phyloP scores from a whole-genome alignment of 2,329 filamentous ascomycete species.

The Penicillium sp. region DNA sequence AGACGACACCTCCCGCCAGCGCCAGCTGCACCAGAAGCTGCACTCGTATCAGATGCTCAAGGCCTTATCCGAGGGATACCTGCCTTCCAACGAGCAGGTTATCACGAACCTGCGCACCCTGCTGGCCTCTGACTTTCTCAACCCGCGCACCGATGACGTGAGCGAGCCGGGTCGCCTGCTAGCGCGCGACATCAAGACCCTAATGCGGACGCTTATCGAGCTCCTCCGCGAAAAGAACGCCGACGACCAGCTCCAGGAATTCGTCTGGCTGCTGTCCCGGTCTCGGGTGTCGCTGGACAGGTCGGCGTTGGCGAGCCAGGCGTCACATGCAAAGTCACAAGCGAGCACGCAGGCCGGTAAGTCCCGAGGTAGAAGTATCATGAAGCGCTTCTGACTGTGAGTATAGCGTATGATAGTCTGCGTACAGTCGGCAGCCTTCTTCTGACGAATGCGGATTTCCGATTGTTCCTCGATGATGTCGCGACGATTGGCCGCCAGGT shows the following conservation, averaged over 20 bases:
- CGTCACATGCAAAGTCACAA: slow-evolving; percentile 59
- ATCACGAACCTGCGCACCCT: slow-evolving; percentile 76
- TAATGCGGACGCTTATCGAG: slow-evolving; percentile 76
- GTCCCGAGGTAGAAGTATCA: neutral
- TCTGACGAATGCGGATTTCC: slow-evolving; percentile 85
- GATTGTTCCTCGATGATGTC: slow-evolving; percentile 77
- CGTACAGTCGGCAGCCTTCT: slow-evolving; percentile 80
- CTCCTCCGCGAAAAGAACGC: slow-evolving; percentile 77
- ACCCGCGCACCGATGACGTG: slow-evolving; percentile 68
- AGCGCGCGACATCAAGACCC: slow-evolving; percentile 66
- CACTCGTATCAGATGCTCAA: slow-evolving; percentile 90
- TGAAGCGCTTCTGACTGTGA: neutral
- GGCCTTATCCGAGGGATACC: slow-evolving; percentile 76
- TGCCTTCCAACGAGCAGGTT: slow-evolving; percentile 85
- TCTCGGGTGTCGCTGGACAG: slow-evolving; percentile 68
- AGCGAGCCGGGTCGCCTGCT: slow-evolving; percentile 74
- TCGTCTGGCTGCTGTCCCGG: slow-evolving; percentile 78
- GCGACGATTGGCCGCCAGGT: slow-evolving; percentile 76
- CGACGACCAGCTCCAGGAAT: slow-evolving; percentile 82
- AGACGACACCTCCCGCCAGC: slow-evolving; percentile 75
- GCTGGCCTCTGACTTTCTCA: slow-evolving; percentile 72
- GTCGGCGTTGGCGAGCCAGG: slow-evolving; percentile 58
- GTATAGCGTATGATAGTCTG: slow-evolving; percentile 70
- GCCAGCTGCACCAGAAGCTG: slow-evolving; percentile 78
- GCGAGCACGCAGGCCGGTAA: slow-evolving; percentile 68